A percentile compares a stretch with the other conserved stretches of the same genome.
phyloP scores from a whole-genome alignment of 768 basidiomycete genomes.

The Pisolithus sp. region DNA sequence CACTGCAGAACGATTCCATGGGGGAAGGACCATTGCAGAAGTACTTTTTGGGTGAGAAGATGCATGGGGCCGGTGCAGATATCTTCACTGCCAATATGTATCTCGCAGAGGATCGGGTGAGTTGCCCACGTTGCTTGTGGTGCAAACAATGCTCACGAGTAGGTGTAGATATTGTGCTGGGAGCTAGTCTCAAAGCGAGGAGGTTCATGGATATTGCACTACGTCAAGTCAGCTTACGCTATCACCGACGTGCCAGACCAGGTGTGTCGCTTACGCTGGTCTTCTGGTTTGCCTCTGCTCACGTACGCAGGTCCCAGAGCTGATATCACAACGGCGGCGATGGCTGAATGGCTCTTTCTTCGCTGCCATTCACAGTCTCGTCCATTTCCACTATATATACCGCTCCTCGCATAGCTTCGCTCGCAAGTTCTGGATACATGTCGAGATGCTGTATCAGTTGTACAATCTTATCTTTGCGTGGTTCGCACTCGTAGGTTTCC shows the following conservation, averaged over 20 bases:
- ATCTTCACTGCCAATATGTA: constrained; percentile 98
- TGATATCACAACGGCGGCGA: constrained; percentile 90
- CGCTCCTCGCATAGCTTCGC: constrained; percentile 76
- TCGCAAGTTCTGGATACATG: constrained; percentile 90
- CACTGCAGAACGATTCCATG: constrained; percentile 74
- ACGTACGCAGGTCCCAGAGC: constrained; percentile 64
- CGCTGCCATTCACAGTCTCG: constrained; percentile 84
- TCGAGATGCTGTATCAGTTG: constrained; percentile 87
- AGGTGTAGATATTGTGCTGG: constrained; percentile 82
- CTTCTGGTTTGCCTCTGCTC: not conserved
- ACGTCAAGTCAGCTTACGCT: constrained; percentile 91
- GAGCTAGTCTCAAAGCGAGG: constrained; percentile 94
- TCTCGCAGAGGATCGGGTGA: constrained; percentile 78
- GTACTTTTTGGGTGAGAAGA: constrained; percentile 96
- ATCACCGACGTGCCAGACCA: constrained; percentile 93
- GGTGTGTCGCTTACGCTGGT: constrained; percentile 29
- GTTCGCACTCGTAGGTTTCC: constrained; percentile 64
- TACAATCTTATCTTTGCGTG: constrained; percentile 92
- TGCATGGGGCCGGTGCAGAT: constrained; percentile 83
- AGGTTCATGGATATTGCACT: constrained; percentile 88
- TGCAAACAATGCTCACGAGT: constrained; percentile 1
- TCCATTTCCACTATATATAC: constrained; percentile 95
- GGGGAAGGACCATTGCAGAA: constrained; percentile 90
- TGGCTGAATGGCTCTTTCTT: constrained; percentile 99
- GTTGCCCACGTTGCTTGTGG: constrained; percentile 13